phyloP scores from a whole-genome alignment of 2,329 filamentous ascomycete species.

The Pseudogymnoascus sp. region DNA sequence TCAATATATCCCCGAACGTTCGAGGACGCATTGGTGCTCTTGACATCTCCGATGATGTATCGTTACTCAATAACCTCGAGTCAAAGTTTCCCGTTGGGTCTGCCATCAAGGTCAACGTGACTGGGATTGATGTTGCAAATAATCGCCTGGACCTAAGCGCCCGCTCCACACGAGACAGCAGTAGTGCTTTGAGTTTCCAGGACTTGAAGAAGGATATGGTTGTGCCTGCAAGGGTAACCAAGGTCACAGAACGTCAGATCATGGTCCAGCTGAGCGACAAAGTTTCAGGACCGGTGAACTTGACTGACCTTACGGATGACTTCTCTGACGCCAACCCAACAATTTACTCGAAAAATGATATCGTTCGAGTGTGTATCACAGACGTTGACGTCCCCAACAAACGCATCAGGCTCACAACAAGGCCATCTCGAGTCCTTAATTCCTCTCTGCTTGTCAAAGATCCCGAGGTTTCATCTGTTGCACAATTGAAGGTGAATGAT shows the following conservation, averaged over 20 bases:
- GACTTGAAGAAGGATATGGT: slow-evolving; percentile 73
- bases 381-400: slow-evolving; percentile 79
- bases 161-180: slow-evolving; percentile 49
- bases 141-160: slow-evolving; percentile 80
- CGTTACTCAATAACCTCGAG: slow-evolving; percentile 66
- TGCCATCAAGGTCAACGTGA: slow-evolving; percentile 73
- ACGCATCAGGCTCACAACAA: slow-evolving; percentile 69
- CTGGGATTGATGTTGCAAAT: slow-evolving; percentile 63
- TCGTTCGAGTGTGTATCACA: slow-evolving; percentile 79
- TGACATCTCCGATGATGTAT: slow-evolving; percentile 81
- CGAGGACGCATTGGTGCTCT: slow-evolving; percentile 75
- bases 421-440: slow-evolving; percentile 83
- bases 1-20: slow-evolving; percentile 81
- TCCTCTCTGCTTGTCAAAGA: slow-evolving; percentile 77
- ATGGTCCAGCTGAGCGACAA: slow-evolving; percentile 78
- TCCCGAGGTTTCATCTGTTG: slow-evolving; percentile 62
- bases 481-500: slow-evolving; percentile 69
- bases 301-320: slow-evolving; percentile 81
- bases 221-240: slow-evolving; percentile 75
- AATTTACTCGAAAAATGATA: slow-evolving; percentile 73
- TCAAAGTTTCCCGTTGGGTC: slow-evolving; percentile 85
- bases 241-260: slow-evolving; percentile 74
- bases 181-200: slow-evolving; percentile 56
- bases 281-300: slow-evolving; percentile 70
- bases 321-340: slow-evolving; percentile 72